Base-by-base conservation (phyloP, 306 rosid species). In the Pyrus communis region DNA sequence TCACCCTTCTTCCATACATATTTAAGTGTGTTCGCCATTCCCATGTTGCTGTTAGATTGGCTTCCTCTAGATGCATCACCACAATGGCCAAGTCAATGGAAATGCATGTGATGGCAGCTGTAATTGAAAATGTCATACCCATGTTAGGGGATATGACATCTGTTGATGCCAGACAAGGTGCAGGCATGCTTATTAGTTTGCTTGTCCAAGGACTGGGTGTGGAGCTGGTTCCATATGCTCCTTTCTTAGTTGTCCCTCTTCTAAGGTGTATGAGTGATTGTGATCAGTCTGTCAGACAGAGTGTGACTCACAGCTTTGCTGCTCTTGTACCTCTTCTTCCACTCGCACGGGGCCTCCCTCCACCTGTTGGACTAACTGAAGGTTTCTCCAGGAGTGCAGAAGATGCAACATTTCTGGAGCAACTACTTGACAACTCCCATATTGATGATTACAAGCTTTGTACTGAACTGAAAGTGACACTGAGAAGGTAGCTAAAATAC, bases 271-370 rank as follows among this genome's bases (percentile, higher is more conserved):
- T 92, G 99, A 89, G 99, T 75, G 99, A 95, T 54, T 87, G 91
- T 74, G 97, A 95, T 86, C 97, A 89, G 72, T 95, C 96, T 70
- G 99, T 95, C 75, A 95, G 99, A 83, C 89, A 87, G 87, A 89
- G 97, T 83, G 99, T 95, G 80, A 95, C 99, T 55, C 99, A 84
- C 85, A 92, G 99, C 88, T 95, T 95, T 92, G 99, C 99, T 71
- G 92, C 99, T 66, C 97, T 95, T 82, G 99, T 95, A 73, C 99
- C 99, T 69, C 86, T 95, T 82, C 97, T 95, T 85, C 99, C 99
- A 80, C 81, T 95, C 73, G 97, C 99, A 5, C 90, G 97, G 27
- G 99, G 99, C 80, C 90, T 95, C 83, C 97, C 97, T 70, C 93
- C 90, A 75, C 99, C 97, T 43, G 78, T 64, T 84, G 97, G 91